phyloP scores from a whole-genome alignment of 495 filamentous ascomycete genomes.

The Xylaria nigripes region DNA sequence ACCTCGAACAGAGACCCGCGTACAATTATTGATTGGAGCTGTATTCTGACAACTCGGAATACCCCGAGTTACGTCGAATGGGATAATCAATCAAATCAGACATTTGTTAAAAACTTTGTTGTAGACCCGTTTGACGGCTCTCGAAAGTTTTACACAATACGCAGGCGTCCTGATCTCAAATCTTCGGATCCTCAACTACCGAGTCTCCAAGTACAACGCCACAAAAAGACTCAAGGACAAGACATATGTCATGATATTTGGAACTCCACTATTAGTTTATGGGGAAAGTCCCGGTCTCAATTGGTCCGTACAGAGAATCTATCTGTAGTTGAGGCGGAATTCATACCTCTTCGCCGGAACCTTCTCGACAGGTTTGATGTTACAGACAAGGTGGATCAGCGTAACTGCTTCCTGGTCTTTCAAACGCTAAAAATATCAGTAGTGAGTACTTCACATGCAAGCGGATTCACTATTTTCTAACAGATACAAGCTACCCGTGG shows the following conservation, averaged over 20 bases:
- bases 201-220: slow-evolving; percentile 21
- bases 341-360: slow-evolving; percentile 69
- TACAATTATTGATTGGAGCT: slow-evolving; percentile 58
- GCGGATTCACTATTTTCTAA: slow-evolving; percentile 14
- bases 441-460: slow-evolving; percentile 40
- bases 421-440: slow-evolving; percentile 60
- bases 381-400: slow-evolving; percentile 24
- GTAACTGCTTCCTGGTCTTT: slow-evolving; percentile 41
- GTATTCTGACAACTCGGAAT: slow-evolving; percentile 38
- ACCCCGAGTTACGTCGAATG: slow-evolving; percentile 32
- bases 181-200: slow-evolving; percentile 33
- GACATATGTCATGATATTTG: slow-evolving; percentile 26
- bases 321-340: slow-evolving; percentile 68
- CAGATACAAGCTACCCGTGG: slow-evolving; percentile 49
- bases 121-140: slow-evolving; percentile 69
- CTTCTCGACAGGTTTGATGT: slow-evolving; percentile 55
- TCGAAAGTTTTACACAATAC: slow-evolving; percentile 47
- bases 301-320: slow-evolving; percentile 50
- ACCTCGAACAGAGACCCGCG: slow-evolving; percentile 12
- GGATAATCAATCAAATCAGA: slow-evolving; percentile 45
- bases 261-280: slow-evolving; percentile 38
- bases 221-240: slow-evolving; percentile 17
- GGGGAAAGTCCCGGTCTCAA: slow-evolving; percentile 24
- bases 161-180: slow-evolving; percentile 39
- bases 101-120: slow-evolving; percentile 58